Percentiles rank a stretch among this genome's conserved stretches.
These are phyloP conservation scores for Achaetomium macrosporum DNA, from an alignment of 2,329 filamentous ascomycete genomes.

Conservation along the genomic window DNA sequence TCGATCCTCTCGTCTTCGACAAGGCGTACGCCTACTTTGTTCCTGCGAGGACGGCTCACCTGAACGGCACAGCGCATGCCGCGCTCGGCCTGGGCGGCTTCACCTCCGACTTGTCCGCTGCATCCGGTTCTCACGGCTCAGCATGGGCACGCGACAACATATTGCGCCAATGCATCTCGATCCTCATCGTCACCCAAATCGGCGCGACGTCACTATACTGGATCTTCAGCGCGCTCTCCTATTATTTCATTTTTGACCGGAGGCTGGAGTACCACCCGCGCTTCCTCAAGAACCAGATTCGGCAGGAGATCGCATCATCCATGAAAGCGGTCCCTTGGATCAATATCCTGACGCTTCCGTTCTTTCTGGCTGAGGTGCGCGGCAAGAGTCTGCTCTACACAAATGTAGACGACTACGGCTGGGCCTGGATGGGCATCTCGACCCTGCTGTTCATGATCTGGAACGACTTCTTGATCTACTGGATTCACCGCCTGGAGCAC, in stretches of 20 bases:
- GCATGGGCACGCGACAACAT: constrained; percentile 38
- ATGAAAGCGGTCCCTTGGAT: constrained; percentile 40
- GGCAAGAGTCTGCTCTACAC: constrained; percentile 40
- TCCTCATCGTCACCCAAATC: constrained; percentile 35
- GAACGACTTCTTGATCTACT: constrained; percentile 43
- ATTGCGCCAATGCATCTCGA: constrained; percentile 34
- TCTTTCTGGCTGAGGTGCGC: constrained; percentile 43
- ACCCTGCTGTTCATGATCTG: constrained; percentile 39
- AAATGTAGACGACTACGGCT: constrained; percentile 35
- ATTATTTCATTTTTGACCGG: constrained; percentile 57
- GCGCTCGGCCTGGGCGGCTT: constrained; percentile 9
- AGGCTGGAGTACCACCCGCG: constrained; percentile 42
- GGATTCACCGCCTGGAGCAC: constrained; percentile 42
- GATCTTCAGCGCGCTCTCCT: constrained; percentile 62
- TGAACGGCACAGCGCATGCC: constrained; percentile 14
- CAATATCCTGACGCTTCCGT: constrained; percentile 40
- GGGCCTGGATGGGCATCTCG: constrained; percentile 35
- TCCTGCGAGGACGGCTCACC: constrained; percentile 21
- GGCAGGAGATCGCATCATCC: constrained; percentile 39
- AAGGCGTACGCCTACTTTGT: constrained; percentile 36
- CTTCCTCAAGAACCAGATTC: constrained; percentile 43
- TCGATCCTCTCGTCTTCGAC: constrained; percentile 38
- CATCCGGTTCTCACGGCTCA: constrained; percentile 21
- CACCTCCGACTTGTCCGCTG: constrained; percentile 7
- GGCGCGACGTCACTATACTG: constrained; percentile 47